Conservation (phyloP, 2,329 filamentous ascomycete species). For the Cercospora sp. region DNA sequence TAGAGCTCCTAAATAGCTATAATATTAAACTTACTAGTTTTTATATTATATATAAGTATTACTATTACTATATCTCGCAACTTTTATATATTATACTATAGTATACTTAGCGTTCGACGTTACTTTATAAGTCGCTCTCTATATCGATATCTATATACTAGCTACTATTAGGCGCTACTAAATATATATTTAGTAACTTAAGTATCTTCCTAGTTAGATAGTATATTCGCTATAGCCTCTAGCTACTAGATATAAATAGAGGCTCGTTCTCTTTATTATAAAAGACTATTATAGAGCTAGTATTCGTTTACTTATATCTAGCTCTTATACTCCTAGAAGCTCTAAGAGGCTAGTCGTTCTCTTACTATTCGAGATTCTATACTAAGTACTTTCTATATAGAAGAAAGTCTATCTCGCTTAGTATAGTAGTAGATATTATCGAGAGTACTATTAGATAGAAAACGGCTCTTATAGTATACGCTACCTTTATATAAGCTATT, state of each 20-base stretch:
- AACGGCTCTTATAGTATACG: no score
- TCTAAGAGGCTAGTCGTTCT: no score
- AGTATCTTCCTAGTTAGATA: conserved; percentile 3
- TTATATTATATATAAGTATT: no score
- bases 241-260: not conserved
- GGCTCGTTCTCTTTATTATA: conserved; percentile 10
- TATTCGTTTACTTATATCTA: conserved; percentile 9
- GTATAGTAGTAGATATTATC: no score
- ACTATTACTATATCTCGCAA: no score
- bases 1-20: no score
- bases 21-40: no score
- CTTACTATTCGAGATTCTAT: no score
- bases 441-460: no score
- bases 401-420: no score
- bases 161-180: not conserved
- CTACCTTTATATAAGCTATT: not conserved
- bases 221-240: conserved; percentile 2
- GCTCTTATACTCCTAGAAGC: not conserved
- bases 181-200: conserved; percentile 3
- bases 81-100: conserved; percentile 15
- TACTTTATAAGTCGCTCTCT: conserved; percentile 9
- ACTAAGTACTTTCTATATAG: no score
- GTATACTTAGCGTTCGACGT: conserved; percentile 8
- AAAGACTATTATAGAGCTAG: not conserved
- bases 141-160: conserved; percentile 12